Percentiles rank a stretch among this genome's conserved stretches.
Evolutionary conservation across 2,329 filamentous ascomycete species (phyloP).

Genomic region (Aurifilum marmelostoma): DNA sequence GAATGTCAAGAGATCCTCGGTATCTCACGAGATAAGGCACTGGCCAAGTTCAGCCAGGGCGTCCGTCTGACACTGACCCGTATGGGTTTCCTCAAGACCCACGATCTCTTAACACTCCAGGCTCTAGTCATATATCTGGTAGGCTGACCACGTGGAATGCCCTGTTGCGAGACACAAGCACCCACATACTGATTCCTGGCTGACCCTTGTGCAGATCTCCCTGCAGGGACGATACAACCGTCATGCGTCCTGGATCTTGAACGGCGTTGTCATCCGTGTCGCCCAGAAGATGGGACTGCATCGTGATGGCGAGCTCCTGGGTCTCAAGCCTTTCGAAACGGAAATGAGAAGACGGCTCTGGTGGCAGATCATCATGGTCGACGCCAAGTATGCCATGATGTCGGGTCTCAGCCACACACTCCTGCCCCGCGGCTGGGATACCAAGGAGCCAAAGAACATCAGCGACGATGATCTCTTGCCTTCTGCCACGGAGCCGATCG

Average conservation of each 20-base stretch:
- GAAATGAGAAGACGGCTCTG: constrained; percentile 71
- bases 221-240: constrained; percentile 61
- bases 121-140: constrained; percentile 63
- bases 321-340: constrained; percentile 63
- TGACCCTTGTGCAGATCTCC: constrained; percentile 47
- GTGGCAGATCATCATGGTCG: constrained; percentile 66
- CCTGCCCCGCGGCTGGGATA: constrained; percentile 58
- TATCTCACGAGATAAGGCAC: constrained; percentile 51
- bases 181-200: constrained; percentile 27
- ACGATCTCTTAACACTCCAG: constrained; percentile 62
- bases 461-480: constrained; percentile 63
- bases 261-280: constrained; percentile 64
- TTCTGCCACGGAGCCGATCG: constrained; percentile 53
- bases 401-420: constrained; percentile 60
- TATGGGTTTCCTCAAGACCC: constrained; percentile 60
- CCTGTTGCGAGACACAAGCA: too few species aligned
- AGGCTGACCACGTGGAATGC: constrained; percentile 29
- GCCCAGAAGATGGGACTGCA: constrained; percentile 71
- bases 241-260: constrained; percentile 63
- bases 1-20: constrained; percentile 61
- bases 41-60: constrained; percentile 56
- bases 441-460: constrained; percentile 59
- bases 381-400: constrained; percentile 59
- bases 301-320: constrained; percentile 60
- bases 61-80: constrained; percentile 54